These are phyloP conservation scores for Besnoitia besnoiti DNA, from an alignment of 169 alveolate genomes.

Conservation along the genomic window DNA sequence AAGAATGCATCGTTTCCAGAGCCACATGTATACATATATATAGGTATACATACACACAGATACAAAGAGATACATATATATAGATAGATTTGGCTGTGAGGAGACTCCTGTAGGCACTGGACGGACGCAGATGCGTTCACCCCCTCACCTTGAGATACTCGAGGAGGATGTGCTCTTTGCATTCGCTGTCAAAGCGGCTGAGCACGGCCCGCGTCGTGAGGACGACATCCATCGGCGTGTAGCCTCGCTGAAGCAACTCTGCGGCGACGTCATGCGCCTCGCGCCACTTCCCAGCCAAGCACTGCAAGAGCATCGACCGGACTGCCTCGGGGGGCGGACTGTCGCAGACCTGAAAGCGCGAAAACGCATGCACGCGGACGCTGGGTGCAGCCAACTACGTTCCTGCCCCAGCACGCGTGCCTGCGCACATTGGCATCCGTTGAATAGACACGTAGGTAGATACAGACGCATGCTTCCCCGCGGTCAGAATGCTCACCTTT, in stretches of 20 bases:
- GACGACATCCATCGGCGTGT: conserved; percentile 49
- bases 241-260: conserved; percentile 19
- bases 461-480: neutral
- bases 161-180: conserved; percentile 65
- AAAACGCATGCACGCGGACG: no score
- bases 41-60: neutral
- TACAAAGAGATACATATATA: neutral
- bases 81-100: neutral
- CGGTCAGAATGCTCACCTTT: conserved; percentile 76
- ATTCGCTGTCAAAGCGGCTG: conserved; percentile 53
- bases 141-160: conserved; percentile 59
- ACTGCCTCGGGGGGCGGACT: conserved; percentile 67
- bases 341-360: conserved; percentile 60
- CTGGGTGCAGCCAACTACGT: no score
- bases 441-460: neutral
- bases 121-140: no score
- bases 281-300: conserved; percentile 61
- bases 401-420: no score
- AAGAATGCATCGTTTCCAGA: no score
- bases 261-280: conserved; percentile 34
- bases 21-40: neutral
- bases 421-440: neutral
- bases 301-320: conserved; percentile 49
- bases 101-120: no score
- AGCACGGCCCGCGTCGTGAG: conserved; percentile 58